These are phyloP conservation scores for Nannizzia gypsea DNA, from an alignment of 2,329 filamentous ascomycete genomes.

Conservation along the genomic window DNA sequence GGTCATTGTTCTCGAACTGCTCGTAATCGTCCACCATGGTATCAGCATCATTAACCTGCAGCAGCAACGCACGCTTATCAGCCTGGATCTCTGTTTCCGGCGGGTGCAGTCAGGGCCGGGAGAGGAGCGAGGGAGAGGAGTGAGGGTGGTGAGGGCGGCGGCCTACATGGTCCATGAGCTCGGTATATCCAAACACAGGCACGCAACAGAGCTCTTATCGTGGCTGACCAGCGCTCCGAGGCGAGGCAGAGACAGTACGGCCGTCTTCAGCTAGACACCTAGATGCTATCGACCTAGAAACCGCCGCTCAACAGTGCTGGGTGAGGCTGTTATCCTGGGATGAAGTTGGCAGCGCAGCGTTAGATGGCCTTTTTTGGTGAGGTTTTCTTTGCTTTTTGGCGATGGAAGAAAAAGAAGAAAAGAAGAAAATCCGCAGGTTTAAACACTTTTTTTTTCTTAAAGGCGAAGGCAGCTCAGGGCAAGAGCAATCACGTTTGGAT, in stretches of 20 bases:
- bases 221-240: neutral
- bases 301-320: neutral
- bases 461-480: neutral
- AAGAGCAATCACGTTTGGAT: neutral
- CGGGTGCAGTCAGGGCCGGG: neutral
- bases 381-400: neutral
- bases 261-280: neutral
- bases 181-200: neutral
- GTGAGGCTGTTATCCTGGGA: neutral
- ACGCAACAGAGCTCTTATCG: neutral
- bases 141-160: too few relatives aligned
- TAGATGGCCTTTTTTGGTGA: neutral
- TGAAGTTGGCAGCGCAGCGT: too few relatives aligned
- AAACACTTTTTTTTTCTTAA: neutral
- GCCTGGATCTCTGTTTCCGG: neutral
- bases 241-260: neutral
- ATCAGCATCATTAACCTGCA: conserved; percentile 45
- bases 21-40: conserved; percentile 50
- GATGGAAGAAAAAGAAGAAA: neutral
- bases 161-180: conserved; percentile 13
- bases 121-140: neutral
- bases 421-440: neutral
- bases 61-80: conserved; percentile 17
- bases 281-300: neutral
- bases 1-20: conserved; percentile 47